Evolutionary conservation across 139 green algal genomes (phyloP), one percentile per base, ranked within the genome.

Genomic region (Micromonas pusilla): DNA sequence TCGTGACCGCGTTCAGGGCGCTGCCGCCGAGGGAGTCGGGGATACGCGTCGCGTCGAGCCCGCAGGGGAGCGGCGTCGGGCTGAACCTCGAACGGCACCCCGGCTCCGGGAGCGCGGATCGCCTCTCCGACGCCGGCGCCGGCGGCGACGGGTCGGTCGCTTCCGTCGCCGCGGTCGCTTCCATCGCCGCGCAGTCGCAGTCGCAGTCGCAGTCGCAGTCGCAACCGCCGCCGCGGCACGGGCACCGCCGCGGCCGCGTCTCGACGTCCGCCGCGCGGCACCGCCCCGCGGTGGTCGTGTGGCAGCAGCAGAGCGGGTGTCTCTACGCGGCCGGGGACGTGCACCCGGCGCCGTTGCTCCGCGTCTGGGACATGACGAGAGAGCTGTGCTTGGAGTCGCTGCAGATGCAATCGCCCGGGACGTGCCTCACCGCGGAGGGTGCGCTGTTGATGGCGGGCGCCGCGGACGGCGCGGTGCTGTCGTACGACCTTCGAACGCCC

Each of bases 311-410:
- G 1, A 37, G 23, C 26, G 73, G 73, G 34, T 66, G 57, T 34
- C 36, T 83, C 19, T 83, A 70, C 38, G 57, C 73, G n/a, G 32
- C 45, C 19, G 79, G 79, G 25, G 62, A 80, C 60, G n/a, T 38
- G 37, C 26, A 31, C 3, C 54, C 72, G 3, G 62, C 25, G 25
- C 72, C 73, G 30, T 60, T 67, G n/a, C 72, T 83, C 26, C 39
- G 38, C 13, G 66, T 83, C 2, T 83, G 79, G 79, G 79, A 83
- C 66, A 23, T 76, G 37, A 30, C 80, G 0, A 25, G 64, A 6
- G 79, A 83, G 79, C 39, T 74, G 21, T 76, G 52, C 30, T 26
- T 52, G 1, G 78, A 72, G 16, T 30, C 16, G 53, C 28, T 82
- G 78, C 32, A 64, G 9, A 57, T 65, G 37, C 68, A 65, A 19